A percentile compares a stretch with the other conserved stretches of the same genome.
These are phyloP conservation scores for Botrytis galanthina DNA, from an alignment of 2,329 filamentous ascomycete species.

Conservation along the genomic window DNA sequence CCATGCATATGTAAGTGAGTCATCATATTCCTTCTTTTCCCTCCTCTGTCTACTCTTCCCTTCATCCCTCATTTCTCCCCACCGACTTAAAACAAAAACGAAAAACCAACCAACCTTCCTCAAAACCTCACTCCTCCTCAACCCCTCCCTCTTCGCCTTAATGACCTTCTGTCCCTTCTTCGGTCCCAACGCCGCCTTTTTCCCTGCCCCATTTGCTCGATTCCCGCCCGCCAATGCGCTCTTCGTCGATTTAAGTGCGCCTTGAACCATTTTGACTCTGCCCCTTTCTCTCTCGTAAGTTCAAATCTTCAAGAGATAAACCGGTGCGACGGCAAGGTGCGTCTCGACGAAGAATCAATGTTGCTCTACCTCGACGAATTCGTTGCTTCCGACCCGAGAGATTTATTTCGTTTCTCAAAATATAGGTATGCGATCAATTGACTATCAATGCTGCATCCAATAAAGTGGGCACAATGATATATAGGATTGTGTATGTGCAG, in stretches of 20 bases:
- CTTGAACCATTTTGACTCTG: slow-evolving; percentile 36
- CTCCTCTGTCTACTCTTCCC: background rate
- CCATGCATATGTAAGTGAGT: slow-evolving; percentile 18
- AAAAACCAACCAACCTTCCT: slow-evolving; percentile 50
- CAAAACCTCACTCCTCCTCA: slow-evolving; percentile 60
- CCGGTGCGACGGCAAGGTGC: background rate
- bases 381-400: background rate
- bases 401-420: background rate
- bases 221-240: slow-evolving; percentile 15
- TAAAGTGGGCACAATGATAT: background rate
- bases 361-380: background rate
- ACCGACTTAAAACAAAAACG: background rate
- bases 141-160: slow-evolving; percentile 61
- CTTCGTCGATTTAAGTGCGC: slow-evolving; percentile 37
- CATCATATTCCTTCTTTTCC: background rate
- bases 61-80: background rate
- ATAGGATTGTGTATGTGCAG: background rate
- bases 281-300: background rate
- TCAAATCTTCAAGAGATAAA: background rate
- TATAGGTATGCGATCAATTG: background rate
- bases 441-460: background rate
- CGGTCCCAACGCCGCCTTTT: slow-evolving; percentile 45
- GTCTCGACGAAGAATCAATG: background rate
- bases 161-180: slow-evolving; percentile 61
- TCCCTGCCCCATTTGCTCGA: slow-evolving; percentile 17